A percentile compares a stretch with the other conserved stretches of the same genome.
Conservation (phyloP, 176 grass and related monocot species). For the Aechmea fasciata region DNA sequence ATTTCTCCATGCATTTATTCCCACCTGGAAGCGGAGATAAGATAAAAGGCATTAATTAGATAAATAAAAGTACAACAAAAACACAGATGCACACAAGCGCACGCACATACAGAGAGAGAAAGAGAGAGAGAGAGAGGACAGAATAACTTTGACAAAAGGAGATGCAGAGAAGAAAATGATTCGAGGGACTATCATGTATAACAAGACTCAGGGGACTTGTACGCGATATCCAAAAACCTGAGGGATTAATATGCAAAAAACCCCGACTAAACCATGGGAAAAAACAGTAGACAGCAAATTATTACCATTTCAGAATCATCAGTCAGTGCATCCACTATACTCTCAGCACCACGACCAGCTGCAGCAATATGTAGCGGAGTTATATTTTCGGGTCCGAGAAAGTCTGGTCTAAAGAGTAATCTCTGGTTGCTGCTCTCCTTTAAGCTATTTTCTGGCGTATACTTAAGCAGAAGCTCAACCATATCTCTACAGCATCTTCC, state of each 20-base stretch:
- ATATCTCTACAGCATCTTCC: conserved; percentile 51
- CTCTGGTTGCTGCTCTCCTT: conserved; percentile 25
- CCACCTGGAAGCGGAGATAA: conserved; percentile 39
- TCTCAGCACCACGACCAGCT: conserved; percentile 48
- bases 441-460: conserved; percentile 26
- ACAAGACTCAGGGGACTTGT: background rate
- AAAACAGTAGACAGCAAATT: conserved; percentile 28
- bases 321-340: conserved; percentile 74
- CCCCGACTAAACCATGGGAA: conserved; percentile 5
- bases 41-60: conserved; percentile 7
- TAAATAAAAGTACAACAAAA: background rate
- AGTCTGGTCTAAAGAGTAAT: conserved; percentile 83
- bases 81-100: too few relatives aligned
- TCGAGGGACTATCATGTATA: too few relatives aligned
- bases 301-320: conserved; percentile 70
- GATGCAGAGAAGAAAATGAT: too few relatives aligned
- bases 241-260: conserved; percentile 11
- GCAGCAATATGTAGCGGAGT: conserved; percentile 93
- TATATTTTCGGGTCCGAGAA: conserved; percentile 46
- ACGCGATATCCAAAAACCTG: background rate
- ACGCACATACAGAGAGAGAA: too few relatives aligned
- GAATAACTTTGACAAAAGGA: too few relatives aligned
- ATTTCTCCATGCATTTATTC: conserved; percentile 73
- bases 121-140: background rate
- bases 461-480: conserved; percentile 66